Conservation (phyloP, 306 rosid species). For the Senna siamea region DNA sequence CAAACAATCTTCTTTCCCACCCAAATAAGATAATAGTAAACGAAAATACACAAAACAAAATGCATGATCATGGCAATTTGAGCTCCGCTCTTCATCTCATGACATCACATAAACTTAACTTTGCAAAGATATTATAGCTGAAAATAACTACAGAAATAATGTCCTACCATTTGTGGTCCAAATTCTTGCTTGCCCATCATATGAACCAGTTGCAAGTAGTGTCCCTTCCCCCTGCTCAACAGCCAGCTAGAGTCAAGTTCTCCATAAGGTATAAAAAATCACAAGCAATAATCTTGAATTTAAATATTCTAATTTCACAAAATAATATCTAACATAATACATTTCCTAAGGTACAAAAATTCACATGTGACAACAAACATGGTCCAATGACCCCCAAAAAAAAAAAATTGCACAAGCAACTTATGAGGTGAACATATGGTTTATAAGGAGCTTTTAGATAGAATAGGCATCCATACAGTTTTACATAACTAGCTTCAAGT, state of each 20-base stretch:
- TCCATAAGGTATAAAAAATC: slow-evolving; percentile 7
- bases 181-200: slow-evolving; percentile 97
- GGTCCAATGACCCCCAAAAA: not conserved
- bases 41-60: slow-evolving; percentile 8
- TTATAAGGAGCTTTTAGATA: not conserved
- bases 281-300: not conserved
- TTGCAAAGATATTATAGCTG: not conserved
- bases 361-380: not conserved
- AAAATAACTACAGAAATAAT: slow-evolving; percentile 13
- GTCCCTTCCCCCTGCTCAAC: slow-evolving; percentile 79
- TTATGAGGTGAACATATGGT: too few relatives aligned
- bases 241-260: slow-evolving; percentile 8
- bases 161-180: slow-evolving; percentile 80
- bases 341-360: too few relatives aligned
- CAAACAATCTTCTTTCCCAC: slow-evolving; percentile 5
- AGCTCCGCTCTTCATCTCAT: slow-evolving; percentile 29
- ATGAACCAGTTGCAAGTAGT: slow-evolving; percentile 94
- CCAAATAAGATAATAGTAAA: slow-evolving; percentile 27
- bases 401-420: too few relatives aligned
- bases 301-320: not conserved
- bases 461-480: slow-evolving; percentile 10
- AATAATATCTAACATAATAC: slow-evolving; percentile 19
- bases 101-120: not conserved
- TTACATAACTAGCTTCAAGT: not conserved
- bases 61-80: slow-evolving; percentile 9